These are phyloP conservation scores for Solanum hybrid DNA, from an alignment of 305 asterid genomes.

Conservation along the genomic window DNA sequence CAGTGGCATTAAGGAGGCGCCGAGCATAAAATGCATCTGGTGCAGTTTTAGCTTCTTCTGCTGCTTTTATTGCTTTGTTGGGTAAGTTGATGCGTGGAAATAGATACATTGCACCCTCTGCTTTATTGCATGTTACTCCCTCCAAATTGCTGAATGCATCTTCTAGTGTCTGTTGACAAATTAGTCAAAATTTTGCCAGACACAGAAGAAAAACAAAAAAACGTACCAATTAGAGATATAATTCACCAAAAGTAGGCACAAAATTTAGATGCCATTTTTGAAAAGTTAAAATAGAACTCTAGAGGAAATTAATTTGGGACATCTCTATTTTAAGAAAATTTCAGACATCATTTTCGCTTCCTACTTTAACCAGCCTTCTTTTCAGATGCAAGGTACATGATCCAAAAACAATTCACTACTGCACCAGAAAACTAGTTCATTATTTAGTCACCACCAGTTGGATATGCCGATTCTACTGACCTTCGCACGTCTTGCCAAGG, in stretches of 20 bases:
- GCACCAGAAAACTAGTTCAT: background rate
- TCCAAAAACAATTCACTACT: background rate
- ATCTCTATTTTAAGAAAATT: background rate
- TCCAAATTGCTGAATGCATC: constrained; percentile 78
- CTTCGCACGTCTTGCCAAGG: constrained; percentile 86
- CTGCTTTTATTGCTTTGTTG: constrained; percentile 71
- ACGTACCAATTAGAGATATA: background rate
- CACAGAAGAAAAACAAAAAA: background rate
- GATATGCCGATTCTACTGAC: constrained; percentile 26
- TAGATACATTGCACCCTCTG: constrained; percentile 98
- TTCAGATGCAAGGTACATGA: background rate
- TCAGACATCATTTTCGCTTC: background rate
- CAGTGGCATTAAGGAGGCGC: constrained; percentile 82
- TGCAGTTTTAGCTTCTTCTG: constrained; percentile 53
- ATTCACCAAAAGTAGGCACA: background rate
- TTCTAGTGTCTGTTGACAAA: constrained; percentile 49
- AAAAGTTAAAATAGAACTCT: background rate
- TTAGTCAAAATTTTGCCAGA: background rate
- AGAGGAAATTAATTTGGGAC: background rate
- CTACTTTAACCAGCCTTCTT: background rate
- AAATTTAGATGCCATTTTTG: background rate
- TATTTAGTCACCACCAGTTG: background rate
- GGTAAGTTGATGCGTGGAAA: constrained; percentile 75
- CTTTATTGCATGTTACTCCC: constrained; percentile 84
- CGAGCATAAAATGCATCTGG: constrained; percentile 75